Conservation (phyloP, 2,329 filamentous ascomycete species). For the Cyphellophora europaea region DNA sequence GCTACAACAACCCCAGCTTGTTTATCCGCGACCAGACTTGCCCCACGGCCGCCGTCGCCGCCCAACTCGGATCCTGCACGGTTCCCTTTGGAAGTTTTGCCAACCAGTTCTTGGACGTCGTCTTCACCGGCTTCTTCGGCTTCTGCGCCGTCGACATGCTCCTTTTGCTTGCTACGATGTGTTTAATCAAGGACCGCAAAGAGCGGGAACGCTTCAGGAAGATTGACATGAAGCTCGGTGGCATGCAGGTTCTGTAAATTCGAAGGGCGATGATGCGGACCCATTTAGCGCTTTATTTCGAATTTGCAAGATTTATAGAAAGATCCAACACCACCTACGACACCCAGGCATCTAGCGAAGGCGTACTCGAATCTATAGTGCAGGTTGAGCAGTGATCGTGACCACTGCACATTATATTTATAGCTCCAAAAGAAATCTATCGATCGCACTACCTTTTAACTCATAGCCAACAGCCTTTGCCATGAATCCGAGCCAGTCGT, state of each 20-base stretch:
- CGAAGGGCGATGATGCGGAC: too few relatives aligned
- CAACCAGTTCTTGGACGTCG: slow-evolving; percentile 62
- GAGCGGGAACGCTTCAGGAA: slow-evolving; percentile 69
- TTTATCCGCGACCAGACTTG: slow-evolving; percentile 63
- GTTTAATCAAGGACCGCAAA: slow-evolving; percentile 70
- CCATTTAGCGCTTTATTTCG: too few relatives aligned
- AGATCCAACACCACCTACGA: too few relatives aligned
- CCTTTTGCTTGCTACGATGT: slow-evolving; percentile 61
- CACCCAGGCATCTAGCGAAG: too few relatives aligned
- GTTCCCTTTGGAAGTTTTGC: slow-evolving; percentile 57
- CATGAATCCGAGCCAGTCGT: not conserved
- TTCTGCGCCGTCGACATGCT: slow-evolving; percentile 62
- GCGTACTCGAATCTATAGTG: too few relatives aligned
- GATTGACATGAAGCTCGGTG: slow-evolving; percentile 69
- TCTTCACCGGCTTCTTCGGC: slow-evolving; percentile 73
- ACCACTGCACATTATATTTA: too few relatives aligned
- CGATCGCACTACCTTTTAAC: not conserved
- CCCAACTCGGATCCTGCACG: slow-evolving; percentile 61
- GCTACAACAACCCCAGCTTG: slow-evolving; percentile 63
- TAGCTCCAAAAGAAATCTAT: too few relatives aligned
- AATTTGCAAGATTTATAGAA: too few relatives aligned
- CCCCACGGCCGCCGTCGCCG: slow-evolving; percentile 60
- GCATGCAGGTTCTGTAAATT: slow-evolving; percentile 29
- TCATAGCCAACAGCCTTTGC: not conserved
- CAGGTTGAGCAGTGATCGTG: too few relatives aligned